phyloP scores from a whole-genome alignment of 139 green algal species.

The Micractinium conductrix region DNA sequence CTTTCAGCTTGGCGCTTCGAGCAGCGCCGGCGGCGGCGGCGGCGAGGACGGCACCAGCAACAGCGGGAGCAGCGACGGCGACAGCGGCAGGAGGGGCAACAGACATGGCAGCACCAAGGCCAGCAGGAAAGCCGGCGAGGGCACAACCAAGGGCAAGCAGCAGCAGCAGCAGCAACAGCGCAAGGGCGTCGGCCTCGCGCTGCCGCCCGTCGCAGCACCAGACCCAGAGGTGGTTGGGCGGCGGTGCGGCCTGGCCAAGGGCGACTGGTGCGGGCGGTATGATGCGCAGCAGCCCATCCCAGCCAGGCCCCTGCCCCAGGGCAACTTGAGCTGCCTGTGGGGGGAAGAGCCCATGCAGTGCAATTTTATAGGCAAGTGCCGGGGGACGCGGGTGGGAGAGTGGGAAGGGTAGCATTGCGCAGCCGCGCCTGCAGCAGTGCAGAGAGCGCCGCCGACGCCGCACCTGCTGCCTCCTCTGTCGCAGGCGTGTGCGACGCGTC shows the following conservation, averaged over 20 bases:
- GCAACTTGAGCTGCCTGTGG: conserved; percentile 15
- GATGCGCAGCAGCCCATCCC: background rate
- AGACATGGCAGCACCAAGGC: background rate
- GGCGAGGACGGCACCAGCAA: too few species aligned
- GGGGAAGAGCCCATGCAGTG: background rate
- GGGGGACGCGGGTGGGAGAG: background rate
- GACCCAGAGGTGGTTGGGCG: background rate
- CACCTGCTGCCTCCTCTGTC: background rate
- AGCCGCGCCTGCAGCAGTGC: background rate
- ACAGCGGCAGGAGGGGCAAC: too few species aligned
- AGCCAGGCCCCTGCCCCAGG: background rate
- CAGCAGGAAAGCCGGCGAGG: too few species aligned
- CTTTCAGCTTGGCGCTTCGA: too few species aligned
- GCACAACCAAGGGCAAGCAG: too few species aligned
- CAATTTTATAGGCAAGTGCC: conserved; percentile 3
- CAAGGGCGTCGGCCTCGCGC: too few species aligned
- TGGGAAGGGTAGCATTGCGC: background rate
- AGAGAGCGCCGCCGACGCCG: background rate
- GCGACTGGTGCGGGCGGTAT: conserved; percentile 31
- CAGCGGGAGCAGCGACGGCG: background rate
- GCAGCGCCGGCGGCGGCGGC: too few species aligned
- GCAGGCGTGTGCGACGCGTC: background rate
- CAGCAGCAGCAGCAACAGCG: too few species aligned
- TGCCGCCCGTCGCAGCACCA: background rate
- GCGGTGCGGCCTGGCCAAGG: background rate